Evolutionary conservation across 164 flowering plant species (phyloP).

Genomic region (Houttuynia cordata): DNA sequence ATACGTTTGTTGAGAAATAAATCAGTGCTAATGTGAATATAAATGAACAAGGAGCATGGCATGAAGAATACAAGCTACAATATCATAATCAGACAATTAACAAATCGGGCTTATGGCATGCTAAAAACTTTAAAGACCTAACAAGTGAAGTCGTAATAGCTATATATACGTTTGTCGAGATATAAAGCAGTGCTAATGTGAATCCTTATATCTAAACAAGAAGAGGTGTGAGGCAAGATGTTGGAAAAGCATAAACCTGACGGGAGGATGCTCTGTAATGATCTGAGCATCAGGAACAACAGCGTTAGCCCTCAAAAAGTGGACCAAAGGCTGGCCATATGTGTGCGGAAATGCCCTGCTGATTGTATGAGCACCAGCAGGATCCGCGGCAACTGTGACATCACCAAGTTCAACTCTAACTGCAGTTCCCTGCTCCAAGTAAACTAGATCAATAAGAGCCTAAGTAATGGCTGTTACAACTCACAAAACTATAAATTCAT

Average conservation of each 20-base stretch:
- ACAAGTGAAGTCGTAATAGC: not conserved
- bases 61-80: not conserved
- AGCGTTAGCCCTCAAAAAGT: constrained; percentile 72
- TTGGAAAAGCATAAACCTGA: constrained; percentile 31
- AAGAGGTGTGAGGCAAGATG: not conserved
- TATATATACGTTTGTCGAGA: no score
- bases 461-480: not conserved
- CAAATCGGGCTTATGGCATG: not conserved
- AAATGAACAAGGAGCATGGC: not conserved
- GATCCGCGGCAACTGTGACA: constrained; percentile 60
- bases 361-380: constrained; percentile 47
- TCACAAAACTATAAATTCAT: not conserved
- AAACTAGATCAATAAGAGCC: not conserved
- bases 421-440: constrained; percentile 59
- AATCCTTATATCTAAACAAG: not conserved
- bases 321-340: constrained; percentile 90
- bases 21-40: no score
- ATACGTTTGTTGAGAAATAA: no score
- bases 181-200: not conserved
- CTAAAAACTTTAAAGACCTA: no score
- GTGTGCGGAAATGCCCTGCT: constrained; percentile 66
- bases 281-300: constrained; percentile 79
- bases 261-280: constrained; percentile 76
- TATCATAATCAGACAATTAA: not conserved
- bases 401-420: constrained; percentile 95